Evolutionary conservation across 2,329 filamentous ascomycete genomes (phyloP).

Genomic region (Arthrobotrys entomopaga): DNA sequence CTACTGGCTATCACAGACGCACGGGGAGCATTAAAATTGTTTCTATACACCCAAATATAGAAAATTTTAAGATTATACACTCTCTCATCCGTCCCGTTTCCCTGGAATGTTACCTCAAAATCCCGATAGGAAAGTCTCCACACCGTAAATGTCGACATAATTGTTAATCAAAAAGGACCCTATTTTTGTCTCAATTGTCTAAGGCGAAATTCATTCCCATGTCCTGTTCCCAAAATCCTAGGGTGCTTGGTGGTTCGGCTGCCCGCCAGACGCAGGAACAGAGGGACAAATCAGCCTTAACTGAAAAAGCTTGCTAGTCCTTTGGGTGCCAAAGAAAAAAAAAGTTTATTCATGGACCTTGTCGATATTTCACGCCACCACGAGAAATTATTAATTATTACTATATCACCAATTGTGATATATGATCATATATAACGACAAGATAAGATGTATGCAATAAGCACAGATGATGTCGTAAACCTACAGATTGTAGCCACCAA

Average conservation of each 20-base stretch:
- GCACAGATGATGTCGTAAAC: background rate
- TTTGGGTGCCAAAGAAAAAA: background rate
- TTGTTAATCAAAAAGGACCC: background rate
- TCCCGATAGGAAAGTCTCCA: constrained; percentile 28
- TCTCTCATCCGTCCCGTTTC: background rate
- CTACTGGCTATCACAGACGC: background rate
- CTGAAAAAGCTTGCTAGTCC: no score
- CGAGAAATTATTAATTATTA: background rate
- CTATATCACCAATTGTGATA: background rate
- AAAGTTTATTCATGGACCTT: constrained; percentile 22
- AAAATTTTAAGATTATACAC: constrained; percentile 32
- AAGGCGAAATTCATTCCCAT: constrained; percentile 1
- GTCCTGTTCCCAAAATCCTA: no score
- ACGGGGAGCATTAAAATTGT: background rate
- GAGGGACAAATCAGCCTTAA: constrained; percentile 4
- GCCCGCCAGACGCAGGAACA: constrained; percentile 12
- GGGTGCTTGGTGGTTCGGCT: no score
- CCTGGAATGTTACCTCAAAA: constrained; percentile 39
- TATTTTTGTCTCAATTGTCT: constrained; percentile 24
- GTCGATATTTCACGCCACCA: constrained; percentile 11
- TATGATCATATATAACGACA: background rate
- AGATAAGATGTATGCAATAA: constrained; percentile 3
- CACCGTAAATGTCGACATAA: background rate
- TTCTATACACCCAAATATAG: constrained; percentile 7
- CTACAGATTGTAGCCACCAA: background rate